phyloP scores from a whole-genome alignment of 2,329 filamentous ascomycete genomes.

The Arthroderma sp. region DNA sequence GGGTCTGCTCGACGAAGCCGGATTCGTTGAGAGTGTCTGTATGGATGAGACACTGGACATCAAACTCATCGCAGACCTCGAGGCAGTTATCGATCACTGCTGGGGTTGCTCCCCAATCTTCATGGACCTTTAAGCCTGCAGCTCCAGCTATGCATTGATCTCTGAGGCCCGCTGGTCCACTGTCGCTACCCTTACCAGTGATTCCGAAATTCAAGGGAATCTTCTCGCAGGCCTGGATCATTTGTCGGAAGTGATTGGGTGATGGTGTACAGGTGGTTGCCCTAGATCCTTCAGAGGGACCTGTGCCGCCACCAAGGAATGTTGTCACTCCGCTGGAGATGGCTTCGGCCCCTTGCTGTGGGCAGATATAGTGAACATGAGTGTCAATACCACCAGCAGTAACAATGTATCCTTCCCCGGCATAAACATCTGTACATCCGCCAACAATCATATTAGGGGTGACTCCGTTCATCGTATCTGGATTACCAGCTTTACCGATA shows the following conservation, averaged over 20 bases:
- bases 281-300: slow-evolving; percentile 80
- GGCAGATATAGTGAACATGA: slow-evolving; percentile 91
- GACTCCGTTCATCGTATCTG: slow-evolving; percentile 91
- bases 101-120: slow-evolving; percentile 90
- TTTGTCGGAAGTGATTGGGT: slow-evolving; percentile 66
- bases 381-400: slow-evolving; percentile 83
- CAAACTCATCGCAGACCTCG: slow-evolving; percentile 73
- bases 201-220: slow-evolving; percentile 81
- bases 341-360: slow-evolving; percentile 75
- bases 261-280: slow-evolving; percentile 91
- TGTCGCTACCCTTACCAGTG: slow-evolving; percentile 88
- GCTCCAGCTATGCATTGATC: slow-evolving; percentile 75
- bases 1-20: slow-evolving; percentile 88
- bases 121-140: slow-evolving; percentile 84
- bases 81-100: slow-evolving; percentile 83
- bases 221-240: slow-evolving; percentile 74
- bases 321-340: slow-evolving; percentile 80
- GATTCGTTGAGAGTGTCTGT: slow-evolving; percentile 94
- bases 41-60: slow-evolving; percentile 88
- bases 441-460: slow-evolving; percentile 67
- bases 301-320: slow-evolving; percentile 79
- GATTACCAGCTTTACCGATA: slow-evolving; percentile 90
- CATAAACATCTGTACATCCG: slow-evolving; percentile 80
- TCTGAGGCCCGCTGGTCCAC: slow-evolving; percentile 52
- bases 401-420: slow-evolving; percentile 78